A percentile compares a stretch with the other conserved stretches of the same genome.
Evolutionary conservation across 768 basidiomycete species (phyloP).

Genomic region (Terana coerulea): DNA sequence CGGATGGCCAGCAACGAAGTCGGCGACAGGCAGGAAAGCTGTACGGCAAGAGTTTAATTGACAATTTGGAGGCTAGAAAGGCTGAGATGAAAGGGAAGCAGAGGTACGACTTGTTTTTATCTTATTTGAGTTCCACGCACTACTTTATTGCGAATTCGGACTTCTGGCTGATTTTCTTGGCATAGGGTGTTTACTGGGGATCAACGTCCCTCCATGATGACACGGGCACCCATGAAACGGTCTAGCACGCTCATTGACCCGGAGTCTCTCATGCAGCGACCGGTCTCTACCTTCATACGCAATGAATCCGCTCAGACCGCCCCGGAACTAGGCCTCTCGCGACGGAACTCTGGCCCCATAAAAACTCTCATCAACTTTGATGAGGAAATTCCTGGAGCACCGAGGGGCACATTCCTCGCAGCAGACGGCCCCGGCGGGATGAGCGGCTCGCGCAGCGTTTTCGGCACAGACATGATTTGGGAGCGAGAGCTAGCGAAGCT

Average conservation of each 20-base stretch:
- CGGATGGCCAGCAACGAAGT: conserved; percentile 17
- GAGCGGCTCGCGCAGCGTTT: conserved; percentile 65
- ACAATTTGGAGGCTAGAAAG: conserved; percentile 83
- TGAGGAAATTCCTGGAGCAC: conserved; percentile 37
- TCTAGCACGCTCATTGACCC: conserved; percentile 76
- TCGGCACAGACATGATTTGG: conserved; percentile 93
- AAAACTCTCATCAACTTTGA: conserved; percentile 69
- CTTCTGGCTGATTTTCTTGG: background rate
- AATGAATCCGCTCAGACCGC: conserved; percentile 41
- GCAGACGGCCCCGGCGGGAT: conserved; percentile 14
- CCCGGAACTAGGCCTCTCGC: conserved; percentile 29
- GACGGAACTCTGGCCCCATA: conserved; percentile 48
- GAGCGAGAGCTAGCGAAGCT: conserved; percentile 83
- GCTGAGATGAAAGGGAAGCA: conserved; percentile 77
- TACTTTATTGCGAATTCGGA: background rate
- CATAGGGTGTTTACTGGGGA: conserved; percentile 84
- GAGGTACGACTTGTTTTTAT: conserved; percentile 48
- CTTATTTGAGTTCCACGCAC: background rate
- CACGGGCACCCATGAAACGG: conserved; percentile 50
- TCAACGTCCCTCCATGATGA: conserved; percentile 91
- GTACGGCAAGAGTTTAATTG: conserved; percentile 86
- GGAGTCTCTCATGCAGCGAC: conserved; percentile 48
- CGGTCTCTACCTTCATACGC: conserved; percentile 35
- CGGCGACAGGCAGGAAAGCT: conserved; percentile 74
- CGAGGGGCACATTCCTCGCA: conserved; percentile 30